Base-by-base conservation (phyloP, 208 protist species). In the Leptomonas pyrrhocoris region DNA sequence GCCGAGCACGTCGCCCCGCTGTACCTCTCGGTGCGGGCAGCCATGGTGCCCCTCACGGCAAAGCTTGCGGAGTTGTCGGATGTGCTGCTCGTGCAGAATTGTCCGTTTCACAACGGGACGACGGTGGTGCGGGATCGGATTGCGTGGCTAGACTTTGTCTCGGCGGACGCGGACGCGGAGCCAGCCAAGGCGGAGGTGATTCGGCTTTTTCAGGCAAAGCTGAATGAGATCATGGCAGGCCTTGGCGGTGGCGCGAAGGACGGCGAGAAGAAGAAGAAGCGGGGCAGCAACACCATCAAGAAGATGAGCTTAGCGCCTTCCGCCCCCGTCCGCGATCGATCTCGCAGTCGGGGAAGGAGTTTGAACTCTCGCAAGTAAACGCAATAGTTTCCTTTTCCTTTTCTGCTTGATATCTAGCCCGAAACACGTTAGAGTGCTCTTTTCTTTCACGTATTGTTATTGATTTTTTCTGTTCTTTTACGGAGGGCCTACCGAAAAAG, bases 301-400 rank as follows among this genome's bases (percentile, higher is more conserved):
- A 69, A 68, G 59, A 95, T 95, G 86, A 88, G 90, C 21, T 62
- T 95, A 40, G 89, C 89, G 18, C 89, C 89, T 27, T 95, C 89
- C 0, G 89, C 89, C 7, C 89, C 89, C 21, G 62, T 90, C 51
- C 89, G 89, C 18, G 50, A 57, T 19, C 77, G 77, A 16, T 66
- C 66, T 42, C 72, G 79, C 57, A 86, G 65, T 18, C 77, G 79
- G 57, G 65, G 60, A 21, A 80, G 57, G 51, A 82, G 60, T 49
- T 68, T 53, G 8, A 54, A 38, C 15, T 30, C 19, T 4, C 28
- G 19, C 45, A 82, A 75, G 50, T 68, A n/a, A 12, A 53, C 18
- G 27, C 2, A 53, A 18, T 49, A 8, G 23, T 51, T 65, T 57
- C n/a, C 55, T 45, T 67, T 67, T 43, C 55, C 45, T 21, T 21